Percentiles rank a stretch among this genome's conserved stretches.
Evolutionary conservation across 202 grass and related monocot species (phyloP).

Genomic region (Schoenoplectus triqueter): DNA sequence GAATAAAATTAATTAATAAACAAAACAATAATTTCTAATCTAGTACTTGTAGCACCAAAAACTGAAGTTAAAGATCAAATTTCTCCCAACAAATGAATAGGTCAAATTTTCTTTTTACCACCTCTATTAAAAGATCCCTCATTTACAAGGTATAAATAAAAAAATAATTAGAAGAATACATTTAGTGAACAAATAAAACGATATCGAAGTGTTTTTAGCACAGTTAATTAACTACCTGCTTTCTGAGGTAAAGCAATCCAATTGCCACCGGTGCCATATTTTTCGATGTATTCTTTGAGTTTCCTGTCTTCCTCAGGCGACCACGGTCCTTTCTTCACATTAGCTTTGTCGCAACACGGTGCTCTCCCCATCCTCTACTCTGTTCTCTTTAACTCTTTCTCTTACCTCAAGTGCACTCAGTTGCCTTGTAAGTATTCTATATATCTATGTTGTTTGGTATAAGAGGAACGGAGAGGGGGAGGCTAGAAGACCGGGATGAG

Average conservation of each 20-base stretch:
- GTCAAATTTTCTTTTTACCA: background rate
- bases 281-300: slow-evolving; percentile 75
- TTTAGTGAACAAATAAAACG: background rate
- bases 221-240: slow-evolving; percentile 47
- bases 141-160: background rate
- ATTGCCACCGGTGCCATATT: slow-evolving; percentile 62
- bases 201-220: background rate
- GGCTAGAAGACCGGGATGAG: background rate
- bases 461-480: slow-evolving; percentile 1
- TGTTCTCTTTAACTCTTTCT: background rate
- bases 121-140: background rate
- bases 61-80: slow-evolving; percentile 8
- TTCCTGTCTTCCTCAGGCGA: slow-evolving; percentile 76
- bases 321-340: slow-evolving; percentile 81
- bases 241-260: slow-evolving; percentile 75
- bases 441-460: background rate
- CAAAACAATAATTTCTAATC: background rate
- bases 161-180: background rate
- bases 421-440: background rate
- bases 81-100: background rate
- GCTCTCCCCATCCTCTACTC: slow-evolving; percentile 65
- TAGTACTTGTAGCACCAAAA: background rate
- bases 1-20: background rate
- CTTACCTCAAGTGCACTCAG: background rate
- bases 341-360: slow-evolving; percentile 80